Percentiles rank a stretch among this genome's conserved stretches.
Conservation (phyloP, 2,329 filamentous ascomycete species). For the Fusarium brevicatenulatum region DNA sequence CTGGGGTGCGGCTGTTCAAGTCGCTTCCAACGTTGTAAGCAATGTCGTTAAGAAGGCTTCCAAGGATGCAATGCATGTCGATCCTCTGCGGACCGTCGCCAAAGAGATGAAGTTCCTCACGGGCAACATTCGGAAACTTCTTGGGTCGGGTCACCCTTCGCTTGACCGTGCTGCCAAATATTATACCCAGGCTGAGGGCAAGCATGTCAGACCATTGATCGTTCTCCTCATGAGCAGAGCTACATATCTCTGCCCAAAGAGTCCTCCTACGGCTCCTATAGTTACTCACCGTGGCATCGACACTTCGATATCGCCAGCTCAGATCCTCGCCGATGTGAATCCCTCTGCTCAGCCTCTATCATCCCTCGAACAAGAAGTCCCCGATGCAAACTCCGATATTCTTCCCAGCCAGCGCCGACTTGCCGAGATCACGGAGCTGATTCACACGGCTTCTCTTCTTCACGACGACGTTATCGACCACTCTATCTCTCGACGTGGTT, state of each 20-base stretch:
- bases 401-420: conserved; percentile 92
- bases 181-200: conserved; percentile 96
- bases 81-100: conserved; percentile 88
- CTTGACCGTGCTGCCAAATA: conserved; percentile 97
- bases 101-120: conserved; percentile 98
- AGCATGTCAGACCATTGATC: conserved; percentile 93
- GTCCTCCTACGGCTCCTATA: conserved; percentile 49
- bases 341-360: conserved; percentile 65
- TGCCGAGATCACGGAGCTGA: conserved; percentile 96
- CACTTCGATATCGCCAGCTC: conserved; percentile 63
- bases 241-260: conserved; percentile 79
- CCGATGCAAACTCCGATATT: conserved; percentile 69
- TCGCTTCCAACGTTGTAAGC: conserved; percentile 76
- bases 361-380: conserved; percentile 51
- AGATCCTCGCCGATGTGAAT: conserved; percentile 81
- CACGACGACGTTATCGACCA: conserved; percentile 99
- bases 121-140: conserved; percentile 90
- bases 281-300: conserved; percentile 62
- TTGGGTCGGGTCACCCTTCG: conserved; percentile 93
- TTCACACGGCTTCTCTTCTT: conserved; percentile 94
- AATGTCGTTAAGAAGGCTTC: conserved; percentile 71
- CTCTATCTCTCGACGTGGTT: conserved; percentile 83
- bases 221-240: conserved; percentile 97
- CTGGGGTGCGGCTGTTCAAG: conserved; percentile 78
- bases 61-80: conserved; percentile 77